phyloP scores from a whole-genome alignment of 257 asterid genomes.

The Anisodus acutangulus region DNA sequence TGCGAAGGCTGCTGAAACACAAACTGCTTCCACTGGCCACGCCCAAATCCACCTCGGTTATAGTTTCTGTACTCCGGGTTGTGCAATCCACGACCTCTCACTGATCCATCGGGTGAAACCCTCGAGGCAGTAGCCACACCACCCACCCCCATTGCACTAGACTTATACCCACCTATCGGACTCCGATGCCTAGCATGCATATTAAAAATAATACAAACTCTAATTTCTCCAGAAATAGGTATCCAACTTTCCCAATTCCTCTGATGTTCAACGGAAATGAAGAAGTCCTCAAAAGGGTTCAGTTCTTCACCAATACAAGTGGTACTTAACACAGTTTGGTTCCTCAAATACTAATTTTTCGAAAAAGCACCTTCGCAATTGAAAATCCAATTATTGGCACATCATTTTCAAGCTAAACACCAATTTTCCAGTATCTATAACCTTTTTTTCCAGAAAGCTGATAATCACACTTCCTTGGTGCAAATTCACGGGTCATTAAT shows the following conservation, averaged over 20 bases:
- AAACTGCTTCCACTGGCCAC: constrained; percentile 62
- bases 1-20: constrained; percentile 57
- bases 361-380: too few relatives aligned
- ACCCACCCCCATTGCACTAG: constrained; percentile 66
- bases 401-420: too few relatives aligned
- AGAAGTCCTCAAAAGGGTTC: background rate
- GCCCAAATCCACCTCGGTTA: constrained; percentile 73
- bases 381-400: too few relatives aligned
- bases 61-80: constrained; percentile 61
- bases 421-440: too few relatives aligned
- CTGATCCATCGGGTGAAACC: constrained; percentile 69
- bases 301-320: background rate
- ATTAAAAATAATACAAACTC: constrained; percentile 17
- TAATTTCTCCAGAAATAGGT: background rate
- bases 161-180: constrained; percentile 76
- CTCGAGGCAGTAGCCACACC: constrained; percentile 58
- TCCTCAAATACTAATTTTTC: too few relatives aligned
- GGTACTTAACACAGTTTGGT: background rate
- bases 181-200: constrained; percentile 83
- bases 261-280: background rate
- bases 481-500: too few relatives aligned
- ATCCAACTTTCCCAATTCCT: background rate
- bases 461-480: too few relatives aligned
- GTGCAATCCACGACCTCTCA: constrained; percentile 67
- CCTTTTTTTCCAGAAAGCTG: too few relatives aligned